Percentiles rank a stretch among this genome's conserved stretches.
Evolutionary conservation across 2,329 filamentous ascomycete species (phyloP).

Genomic region (Neofusicoccum laricinum): DNA sequence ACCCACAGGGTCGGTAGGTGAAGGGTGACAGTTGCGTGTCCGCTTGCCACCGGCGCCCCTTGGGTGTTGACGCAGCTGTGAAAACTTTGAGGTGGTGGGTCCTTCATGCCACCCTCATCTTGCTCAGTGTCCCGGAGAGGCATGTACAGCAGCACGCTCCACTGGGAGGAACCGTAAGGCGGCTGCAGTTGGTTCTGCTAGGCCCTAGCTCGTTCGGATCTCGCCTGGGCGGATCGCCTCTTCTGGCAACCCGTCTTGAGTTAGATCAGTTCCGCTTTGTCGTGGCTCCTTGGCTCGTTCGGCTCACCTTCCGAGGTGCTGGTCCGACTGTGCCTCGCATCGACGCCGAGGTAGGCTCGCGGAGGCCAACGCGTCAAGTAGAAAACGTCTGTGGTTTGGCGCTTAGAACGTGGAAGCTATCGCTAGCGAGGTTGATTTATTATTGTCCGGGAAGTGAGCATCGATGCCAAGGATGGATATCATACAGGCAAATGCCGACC

Average conservation of each 20-base stretch:
- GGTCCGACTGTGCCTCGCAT: neutral
- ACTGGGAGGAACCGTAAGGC: neutral
- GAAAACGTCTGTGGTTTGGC: neutral
- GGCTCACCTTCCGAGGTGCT: neutral
- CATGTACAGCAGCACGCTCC: neutral
- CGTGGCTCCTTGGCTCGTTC: neutral
- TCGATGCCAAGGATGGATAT: neutral
- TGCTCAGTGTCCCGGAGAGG: neutral
- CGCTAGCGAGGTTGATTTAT: neutral
- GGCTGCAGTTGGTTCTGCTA: neutral
- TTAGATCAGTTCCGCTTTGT: neutral
- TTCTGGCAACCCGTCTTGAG: slow-evolving; percentile 1
- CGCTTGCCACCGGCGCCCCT: neutral
- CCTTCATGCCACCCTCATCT: slow-evolving; percentile 4
- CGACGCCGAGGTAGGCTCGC: neutral
- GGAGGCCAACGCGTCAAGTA: neutral
- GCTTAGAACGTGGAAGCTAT: neutral
- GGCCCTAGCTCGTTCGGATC: neutral
- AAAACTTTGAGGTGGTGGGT: slow-evolving; percentile 6
- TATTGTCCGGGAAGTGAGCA: neutral
- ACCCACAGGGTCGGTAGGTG: neutral
- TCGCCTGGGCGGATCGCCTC: slow-evolving; percentile 10
- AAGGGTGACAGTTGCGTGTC: neutral
- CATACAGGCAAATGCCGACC: neutral
- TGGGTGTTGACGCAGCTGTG: slow-evolving; percentile 1